Evolutionary conservation across 345 rosid species (phyloP), one percentile per base, ranked within the genome.

Genomic region (Eucalyptus cloeziana): DNA sequence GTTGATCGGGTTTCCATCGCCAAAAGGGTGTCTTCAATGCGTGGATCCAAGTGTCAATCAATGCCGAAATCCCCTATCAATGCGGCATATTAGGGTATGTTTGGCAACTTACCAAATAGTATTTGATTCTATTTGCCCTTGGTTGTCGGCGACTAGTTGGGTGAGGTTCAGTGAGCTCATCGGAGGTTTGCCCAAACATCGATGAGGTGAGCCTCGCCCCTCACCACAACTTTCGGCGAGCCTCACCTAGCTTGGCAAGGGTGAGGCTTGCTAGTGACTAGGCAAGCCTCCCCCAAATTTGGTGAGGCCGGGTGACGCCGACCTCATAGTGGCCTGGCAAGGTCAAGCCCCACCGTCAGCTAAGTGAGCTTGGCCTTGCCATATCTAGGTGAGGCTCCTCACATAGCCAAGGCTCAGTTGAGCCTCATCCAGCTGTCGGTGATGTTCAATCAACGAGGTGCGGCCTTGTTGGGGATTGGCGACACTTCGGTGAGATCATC

Each of bases 401-500:
- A 52, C 24, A 0, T 52, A 1, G 24, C 0, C 2, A 52, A 52
- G 56, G 24, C 56, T 52, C 1, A 0, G 7, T 52, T 0, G 1
- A 52, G 0, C 24, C 56, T 17, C 0, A 0, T 4, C 0, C 0
- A 52, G 0, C 0, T 19, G 2, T 2, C 0, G 7, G 1, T 0
- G 0, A 51, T 52, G 2, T 0, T 52, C 0, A 0, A 52, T 52
- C 4, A 19, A 52, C 8, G 58, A 52, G 58, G 58, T 0, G 0
- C 0, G 5, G 1, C 58, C 1, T 52, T 0, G 0, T 0, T 52
- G 1, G 0, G 58, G 10, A 3, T 0, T 52, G 0, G 25, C 1
- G 58, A 52, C 25, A 52, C 5, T 52, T 7, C 0, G 0, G 0
- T 8, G 25, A 52, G 25, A 21, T 21, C 0, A 0, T 52, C 0